phyloP scores from a whole-genome alignment of 345 rosid species.

The Erodium maritimum region DNA sequence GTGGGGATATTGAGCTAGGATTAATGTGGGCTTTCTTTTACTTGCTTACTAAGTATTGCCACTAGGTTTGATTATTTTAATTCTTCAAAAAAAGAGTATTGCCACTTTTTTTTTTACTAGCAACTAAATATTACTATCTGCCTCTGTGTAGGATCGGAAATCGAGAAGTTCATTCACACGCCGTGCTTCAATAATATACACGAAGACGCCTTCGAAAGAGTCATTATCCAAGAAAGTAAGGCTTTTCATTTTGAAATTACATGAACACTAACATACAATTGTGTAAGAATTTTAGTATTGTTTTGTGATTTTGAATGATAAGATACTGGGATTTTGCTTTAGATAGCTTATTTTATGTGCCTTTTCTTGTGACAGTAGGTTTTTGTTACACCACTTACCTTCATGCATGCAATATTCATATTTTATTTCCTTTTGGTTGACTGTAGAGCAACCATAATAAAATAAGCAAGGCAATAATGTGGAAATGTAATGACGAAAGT shows the following conservation, averaged over 20 bases:
- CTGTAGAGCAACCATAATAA: neutral
- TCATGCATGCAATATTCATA: neutral
- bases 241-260: neutral
- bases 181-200: conserved; percentile 75
- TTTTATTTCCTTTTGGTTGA: neutral
- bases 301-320: neutral
- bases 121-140: too few species aligned
- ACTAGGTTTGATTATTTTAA: too few species aligned
- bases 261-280: too few species aligned
- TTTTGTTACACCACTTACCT: neutral
- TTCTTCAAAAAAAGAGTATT: too few species aligned
- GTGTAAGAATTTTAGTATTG: neutral
- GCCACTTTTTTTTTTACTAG: too few species aligned
- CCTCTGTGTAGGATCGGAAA: conserved; percentile 59
- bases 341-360: neutral
- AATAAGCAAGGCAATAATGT: neutral
- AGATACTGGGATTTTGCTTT: neutral
- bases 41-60: too few species aligned
- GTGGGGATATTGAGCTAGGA: neutral
- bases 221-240: conserved; percentile 50
- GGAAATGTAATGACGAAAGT: neutral
- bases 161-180: conserved; percentile 68
- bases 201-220: conserved; percentile 93
- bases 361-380: neutral
- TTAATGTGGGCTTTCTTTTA: neutral